Percentiles rank a stretch among this genome's conserved stretches.
phyloP scores from a whole-genome alignment of 805 yeast species.

The Hanseniaspora occidentalis region DNA sequence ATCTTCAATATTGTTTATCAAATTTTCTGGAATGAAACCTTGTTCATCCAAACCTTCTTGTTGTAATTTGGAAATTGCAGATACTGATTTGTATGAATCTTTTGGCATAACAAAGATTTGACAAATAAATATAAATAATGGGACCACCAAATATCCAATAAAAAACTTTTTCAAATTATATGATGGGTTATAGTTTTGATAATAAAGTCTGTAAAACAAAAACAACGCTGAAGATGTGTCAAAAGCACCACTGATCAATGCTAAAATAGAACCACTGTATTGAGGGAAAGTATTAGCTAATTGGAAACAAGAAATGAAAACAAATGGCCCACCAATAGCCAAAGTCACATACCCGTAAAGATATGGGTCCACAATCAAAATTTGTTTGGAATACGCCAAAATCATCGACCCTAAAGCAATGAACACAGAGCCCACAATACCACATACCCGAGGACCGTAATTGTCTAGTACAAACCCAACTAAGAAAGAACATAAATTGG shows the following conservation, averaged over 20 bases:
- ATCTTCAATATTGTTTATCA: constrained; percentile 33
- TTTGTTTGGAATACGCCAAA: constrained; percentile 8
- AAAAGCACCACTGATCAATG: constrained; percentile 84
- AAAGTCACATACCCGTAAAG: constrained; percentile 59
- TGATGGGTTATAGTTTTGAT: constrained; percentile 27
- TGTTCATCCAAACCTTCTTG: constrained; percentile 66
- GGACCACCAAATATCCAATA: constrained; percentile 55
- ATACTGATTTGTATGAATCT: constrained; percentile 43
- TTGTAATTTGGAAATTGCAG: constrained; percentile 48
- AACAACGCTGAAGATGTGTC: constrained; percentile 89
- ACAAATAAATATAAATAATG: constrained; percentile 60
- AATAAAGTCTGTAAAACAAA: constrained; percentile 54
- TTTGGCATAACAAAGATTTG: constrained; percentile 74
- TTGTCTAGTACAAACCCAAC: constrained; percentile 73
- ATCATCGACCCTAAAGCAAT: constrained; percentile 41
- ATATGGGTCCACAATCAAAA: constrained; percentile 43
- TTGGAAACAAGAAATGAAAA: constrained; percentile 81
- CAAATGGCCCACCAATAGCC: constrained; percentile 91
- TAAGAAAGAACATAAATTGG: constrained; percentile 70
- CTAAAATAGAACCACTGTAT: constrained; percentile 68
- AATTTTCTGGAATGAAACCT: constrained; percentile 36
- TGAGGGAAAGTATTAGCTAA: constrained; percentile 78
- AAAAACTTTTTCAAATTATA: constrained; percentile 47
- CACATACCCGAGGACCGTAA: constrained; percentile 72
- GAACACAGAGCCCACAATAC: constrained; percentile 55